Evolutionary conservation across 2,329 filamentous ascomycete species (phyloP).

Genomic region (Anthostomella pinea): DNA sequence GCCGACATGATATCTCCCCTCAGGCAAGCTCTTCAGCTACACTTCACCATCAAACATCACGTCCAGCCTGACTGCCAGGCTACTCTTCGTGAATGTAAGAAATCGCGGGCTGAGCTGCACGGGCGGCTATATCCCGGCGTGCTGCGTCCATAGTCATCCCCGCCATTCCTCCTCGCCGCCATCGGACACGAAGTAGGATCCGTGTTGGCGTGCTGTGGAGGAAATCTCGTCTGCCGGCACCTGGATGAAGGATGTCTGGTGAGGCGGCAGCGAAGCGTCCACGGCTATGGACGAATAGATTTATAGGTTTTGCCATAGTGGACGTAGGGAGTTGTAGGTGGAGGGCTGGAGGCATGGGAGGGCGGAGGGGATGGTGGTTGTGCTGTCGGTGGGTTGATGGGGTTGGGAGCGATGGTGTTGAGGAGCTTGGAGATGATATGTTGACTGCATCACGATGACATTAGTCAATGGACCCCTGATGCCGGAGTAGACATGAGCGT

Average conservation of each 20-base stretch:
- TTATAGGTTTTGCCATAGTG: constrained; percentile 14
- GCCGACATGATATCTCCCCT: constrained; percentile 2
- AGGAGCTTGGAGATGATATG: not conserved
- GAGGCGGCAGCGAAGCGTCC: constrained; percentile 9
- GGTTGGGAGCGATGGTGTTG: too few relatives aligned
- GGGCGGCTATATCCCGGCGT: too few relatives aligned
- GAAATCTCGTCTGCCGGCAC: too few relatives aligned
- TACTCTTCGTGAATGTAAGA: not conserved
- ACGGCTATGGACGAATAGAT: constrained; percentile 14
- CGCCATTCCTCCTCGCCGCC: too few relatives aligned
- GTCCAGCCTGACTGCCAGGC: constrained; percentile 1
- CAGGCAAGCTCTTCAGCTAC: constrained; percentile 2
- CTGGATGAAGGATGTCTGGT: constrained; percentile 14
- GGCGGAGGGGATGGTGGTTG: not conserved
- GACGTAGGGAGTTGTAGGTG: constrained; percentile 3
- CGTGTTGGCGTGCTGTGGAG: too few relatives aligned
- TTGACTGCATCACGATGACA: too few relatives aligned
- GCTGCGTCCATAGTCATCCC: too few relatives aligned
- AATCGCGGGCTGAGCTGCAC: too few relatives aligned
- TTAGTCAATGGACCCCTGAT: too few relatives aligned
- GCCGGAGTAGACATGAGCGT: too few relatives aligned
- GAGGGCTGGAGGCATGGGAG: constrained; percentile 8
- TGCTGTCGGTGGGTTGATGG: too few relatives aligned
- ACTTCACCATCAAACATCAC: constrained; percentile 5
- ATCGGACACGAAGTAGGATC: too few relatives aligned